A percentile compares a stretch with the other conserved stretches of the same genome.
Evolutionary conservation across 2,329 filamentous ascomycete genomes (phyloP).

Genomic region (Ophiostoma pallidulum): DNA sequence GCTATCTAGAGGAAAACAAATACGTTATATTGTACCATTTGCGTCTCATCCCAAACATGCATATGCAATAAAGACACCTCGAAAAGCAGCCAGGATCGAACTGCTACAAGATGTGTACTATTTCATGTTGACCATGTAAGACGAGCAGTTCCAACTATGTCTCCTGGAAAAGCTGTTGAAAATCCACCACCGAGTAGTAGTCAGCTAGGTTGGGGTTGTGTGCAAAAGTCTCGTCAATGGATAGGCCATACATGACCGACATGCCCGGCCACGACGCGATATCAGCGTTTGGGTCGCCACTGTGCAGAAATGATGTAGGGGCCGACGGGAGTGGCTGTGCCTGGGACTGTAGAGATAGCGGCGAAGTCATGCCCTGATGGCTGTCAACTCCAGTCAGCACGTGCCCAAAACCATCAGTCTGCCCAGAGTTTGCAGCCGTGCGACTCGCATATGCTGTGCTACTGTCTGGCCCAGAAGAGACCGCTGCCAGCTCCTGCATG

Average conservation of each 20-base stretch:
- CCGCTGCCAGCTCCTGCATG: constrained; percentile 1
- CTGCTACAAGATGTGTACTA: too few species aligned
- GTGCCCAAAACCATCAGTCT: too few species aligned
- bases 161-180: constrained; percentile 2
- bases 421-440: too few species aligned
- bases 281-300: not conserved
- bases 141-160: not conserved
- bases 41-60: too few species aligned
- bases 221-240: constrained; percentile 1
- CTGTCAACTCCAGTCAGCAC: too few species aligned
- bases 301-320: not conserved
- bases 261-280: not conserved
- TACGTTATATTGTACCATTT: not conserved
- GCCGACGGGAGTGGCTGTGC: not conserved
- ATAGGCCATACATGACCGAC: not conserved
- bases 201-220: not conserved
- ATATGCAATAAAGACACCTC: too few species aligned
- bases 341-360: not conserved
- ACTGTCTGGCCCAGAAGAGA: not conserved
- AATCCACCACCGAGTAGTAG: constrained; percentile 6
- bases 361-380: too few species aligned
- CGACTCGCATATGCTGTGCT: not conserved
- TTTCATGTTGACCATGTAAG: too few species aligned
- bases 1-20: not conserved
- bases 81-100: too few species aligned